A percentile compares a stretch with the other conserved stretches of the same genome.
Conservation (phyloP, 2,329 filamentous ascomycete species). For the Myriosclerotinia curreyana region DNA sequence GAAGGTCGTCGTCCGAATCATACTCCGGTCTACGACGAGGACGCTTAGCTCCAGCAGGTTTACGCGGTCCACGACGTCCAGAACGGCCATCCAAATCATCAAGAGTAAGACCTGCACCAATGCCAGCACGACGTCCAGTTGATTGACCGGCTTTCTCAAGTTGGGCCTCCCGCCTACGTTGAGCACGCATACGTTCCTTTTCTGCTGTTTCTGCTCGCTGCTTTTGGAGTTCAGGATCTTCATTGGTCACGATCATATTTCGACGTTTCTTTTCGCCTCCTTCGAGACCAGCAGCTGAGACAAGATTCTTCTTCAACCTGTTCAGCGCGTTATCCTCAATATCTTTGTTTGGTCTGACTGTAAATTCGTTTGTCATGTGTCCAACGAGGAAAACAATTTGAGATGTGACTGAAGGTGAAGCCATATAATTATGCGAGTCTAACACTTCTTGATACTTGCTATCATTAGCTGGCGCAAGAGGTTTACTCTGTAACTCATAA, state of each 20-base stretch:
- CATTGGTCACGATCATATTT: conserved; percentile 66
- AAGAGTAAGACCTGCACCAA: conserved; percentile 59
- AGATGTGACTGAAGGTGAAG: conserved; percentile 65
- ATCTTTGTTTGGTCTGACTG: conserved; percentile 63
- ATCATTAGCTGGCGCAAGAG: conserved; percentile 57
- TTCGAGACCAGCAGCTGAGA: conserved; percentile 54
- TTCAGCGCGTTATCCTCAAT: conserved; percentile 70
- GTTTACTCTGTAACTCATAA: conserved; percentile 70
- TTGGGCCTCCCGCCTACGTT: conserved; percentile 65
- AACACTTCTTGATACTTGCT: conserved; percentile 61
- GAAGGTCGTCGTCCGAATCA: conserved; percentile 73
- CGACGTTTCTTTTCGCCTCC: conserved; percentile 55
- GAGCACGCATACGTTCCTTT: conserved; percentile 67
- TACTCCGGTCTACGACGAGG: conserved; percentile 62
- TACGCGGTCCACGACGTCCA: conserved; percentile 51
- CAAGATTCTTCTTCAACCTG: conserved; percentile 64
- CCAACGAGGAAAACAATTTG: conserved; percentile 70
- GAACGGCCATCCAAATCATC: conserved; percentile 65
- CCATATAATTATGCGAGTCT: conserved; percentile 74
- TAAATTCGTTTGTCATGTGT: conserved; percentile 71
- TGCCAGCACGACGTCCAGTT: conserved; percentile 40
- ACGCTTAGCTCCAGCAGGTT: conserved; percentile 50
- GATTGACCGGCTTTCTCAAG: conserved; percentile 54
- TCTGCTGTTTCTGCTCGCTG: conserved; percentile 70
- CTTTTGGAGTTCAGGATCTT: conserved; percentile 74